These are phyloP conservation scores for Amaranthus palmeri DNA, from an alignment of 148 eudicot genomes.

Conservation along the genomic window DNA sequence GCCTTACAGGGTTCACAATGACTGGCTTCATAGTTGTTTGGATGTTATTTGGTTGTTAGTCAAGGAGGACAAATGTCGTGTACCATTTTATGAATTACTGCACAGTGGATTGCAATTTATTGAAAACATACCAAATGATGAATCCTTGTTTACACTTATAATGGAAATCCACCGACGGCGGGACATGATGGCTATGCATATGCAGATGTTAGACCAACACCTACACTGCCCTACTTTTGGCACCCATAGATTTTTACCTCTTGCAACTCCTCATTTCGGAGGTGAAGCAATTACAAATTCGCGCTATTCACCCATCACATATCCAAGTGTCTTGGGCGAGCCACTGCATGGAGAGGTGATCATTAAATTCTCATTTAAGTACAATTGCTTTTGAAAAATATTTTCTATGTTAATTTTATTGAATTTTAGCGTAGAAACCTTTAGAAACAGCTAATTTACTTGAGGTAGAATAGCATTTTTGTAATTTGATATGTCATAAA, in stretches of 20 bases:
- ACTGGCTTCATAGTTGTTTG: conserved; percentile 87
- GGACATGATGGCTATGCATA: conserved; percentile 96
- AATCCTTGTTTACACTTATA: conserved; percentile 83
- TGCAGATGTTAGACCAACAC: conserved; percentile 99
- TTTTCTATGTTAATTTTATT: neutral
- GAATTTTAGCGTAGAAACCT: neutral
- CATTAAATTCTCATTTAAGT: neutral
- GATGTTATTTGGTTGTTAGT: conserved; percentile 93
- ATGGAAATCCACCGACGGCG: conserved; percentile 91
- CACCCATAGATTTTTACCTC: conserved; percentile 72
- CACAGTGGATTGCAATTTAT: conserved; percentile 86
- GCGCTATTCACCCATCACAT: conserved; percentile 91
- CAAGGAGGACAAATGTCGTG: conserved; percentile 83
- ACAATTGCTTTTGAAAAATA: neutral
- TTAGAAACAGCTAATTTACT: neutral
- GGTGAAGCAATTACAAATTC: conserved; percentile 60
- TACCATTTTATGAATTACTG: conserved; percentile 88
- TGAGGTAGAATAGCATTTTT: neutral
- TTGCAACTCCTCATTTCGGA: conserved; percentile 55
- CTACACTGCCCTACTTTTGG: conserved; percentile 98
- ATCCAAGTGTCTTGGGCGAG: conserved; percentile 98
- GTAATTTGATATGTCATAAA: neutral
- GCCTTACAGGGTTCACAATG: conserved; percentile 61
- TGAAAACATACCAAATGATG: conserved; percentile 92
- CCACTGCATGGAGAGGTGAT: conserved; percentile 98